A percentile compares a stretch with the other conserved stretches of the same genome.
Conservation (phyloP, 2,329 filamentous ascomycete genomes). For the Penicillium sp. region DNA sequence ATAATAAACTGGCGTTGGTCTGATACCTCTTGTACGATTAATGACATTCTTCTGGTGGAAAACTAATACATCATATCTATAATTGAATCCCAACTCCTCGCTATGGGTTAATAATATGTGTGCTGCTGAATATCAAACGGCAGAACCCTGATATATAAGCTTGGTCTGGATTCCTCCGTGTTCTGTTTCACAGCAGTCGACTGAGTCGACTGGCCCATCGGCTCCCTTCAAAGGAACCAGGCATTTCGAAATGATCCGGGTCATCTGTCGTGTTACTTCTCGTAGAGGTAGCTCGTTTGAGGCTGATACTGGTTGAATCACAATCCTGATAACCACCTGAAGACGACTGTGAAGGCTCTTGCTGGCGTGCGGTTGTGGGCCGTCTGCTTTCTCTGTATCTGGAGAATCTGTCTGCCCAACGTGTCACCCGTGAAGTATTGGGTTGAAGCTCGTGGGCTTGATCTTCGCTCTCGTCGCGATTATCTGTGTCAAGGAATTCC, state of each 20-base stretch:
- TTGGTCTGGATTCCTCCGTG: background rate
- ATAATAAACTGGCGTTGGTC: conserved; percentile 16
- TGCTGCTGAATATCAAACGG: background rate
- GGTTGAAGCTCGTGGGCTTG: conserved; percentile 4
- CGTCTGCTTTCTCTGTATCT: conserved; percentile 11
- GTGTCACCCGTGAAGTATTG: conserved; percentile 10
- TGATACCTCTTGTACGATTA: conserved; percentile 36
- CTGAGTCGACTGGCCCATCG: conserved; percentile 24
- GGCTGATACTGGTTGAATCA: conserved; percentile 5
- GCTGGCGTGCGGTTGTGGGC: conserved; percentile 2
- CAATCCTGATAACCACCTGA: conserved; percentile 11
- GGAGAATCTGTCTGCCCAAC: conserved; percentile 16
- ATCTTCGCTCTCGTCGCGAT: conserved; percentile 1
- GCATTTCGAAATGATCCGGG: conserved; percentile 28
- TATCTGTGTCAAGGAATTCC: conserved; percentile 1
- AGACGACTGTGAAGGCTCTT: conserved; percentile 12
- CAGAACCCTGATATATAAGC: background rate
- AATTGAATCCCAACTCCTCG: conserved; percentile 7
- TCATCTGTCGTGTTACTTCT: conserved; percentile 22
- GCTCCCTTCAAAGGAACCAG: conserved; percentile 25
- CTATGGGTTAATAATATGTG: conserved; percentile 19
- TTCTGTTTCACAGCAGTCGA: conserved; percentile 14
- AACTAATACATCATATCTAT: conserved; percentile 10
- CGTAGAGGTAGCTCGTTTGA: conserved; percentile 17
- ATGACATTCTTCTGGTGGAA: conserved; percentile 24